phyloP scores from a whole-genome alignment of 2,329 filamentous ascomycete genomes.

The Zalaria obscura region DNA sequence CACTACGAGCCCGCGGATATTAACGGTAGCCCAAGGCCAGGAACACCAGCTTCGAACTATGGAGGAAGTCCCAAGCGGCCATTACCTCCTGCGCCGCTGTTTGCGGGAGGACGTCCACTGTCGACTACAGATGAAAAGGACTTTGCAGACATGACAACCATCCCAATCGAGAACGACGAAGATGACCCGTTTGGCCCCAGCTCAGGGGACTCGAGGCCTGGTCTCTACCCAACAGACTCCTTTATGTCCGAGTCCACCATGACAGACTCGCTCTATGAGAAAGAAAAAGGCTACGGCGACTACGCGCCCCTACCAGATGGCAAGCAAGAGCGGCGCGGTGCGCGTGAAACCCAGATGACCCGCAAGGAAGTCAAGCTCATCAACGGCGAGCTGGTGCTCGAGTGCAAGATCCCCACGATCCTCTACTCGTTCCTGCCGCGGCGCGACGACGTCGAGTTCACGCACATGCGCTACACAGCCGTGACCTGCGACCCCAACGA shows the following conservation, averaged over 20 bases:
- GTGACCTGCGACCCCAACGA: conserved; percentile 97
- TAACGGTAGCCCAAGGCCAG: conserved; percentile 79
- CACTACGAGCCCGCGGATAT: conserved; percentile 78
- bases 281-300: conserved; percentile 48
- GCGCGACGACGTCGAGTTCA: conserved; percentile 89
- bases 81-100: conserved; percentile 77
- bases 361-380: conserved; percentile 92
- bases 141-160: conserved; percentile 49
- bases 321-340: conserved; percentile 75
- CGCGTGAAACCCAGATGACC: conserved; percentile 72
- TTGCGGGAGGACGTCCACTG: conserved; percentile 41
- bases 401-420: conserved; percentile 98
- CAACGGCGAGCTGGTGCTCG: conserved; percentile 92
- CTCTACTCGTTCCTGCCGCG: conserved; percentile 92
- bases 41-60: conserved; percentile 80
- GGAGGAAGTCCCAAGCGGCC: conserved; percentile 77
- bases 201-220: conserved; percentile 28
- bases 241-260: conserved; percentile 48
- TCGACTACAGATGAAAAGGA: conserved; percentile 23
- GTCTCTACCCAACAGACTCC: conserved; percentile 48
- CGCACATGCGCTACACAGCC: conserved; percentile 95
- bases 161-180: conserved; percentile 45
- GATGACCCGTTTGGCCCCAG: conserved; percentile 61
- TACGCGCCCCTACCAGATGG: conserved; percentile 81
- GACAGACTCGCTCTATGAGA: conserved; percentile 42